phyloP scores from a whole-genome alignment of 495 filamentous ascomycete species.

The Copromyces sp. region DNA sequence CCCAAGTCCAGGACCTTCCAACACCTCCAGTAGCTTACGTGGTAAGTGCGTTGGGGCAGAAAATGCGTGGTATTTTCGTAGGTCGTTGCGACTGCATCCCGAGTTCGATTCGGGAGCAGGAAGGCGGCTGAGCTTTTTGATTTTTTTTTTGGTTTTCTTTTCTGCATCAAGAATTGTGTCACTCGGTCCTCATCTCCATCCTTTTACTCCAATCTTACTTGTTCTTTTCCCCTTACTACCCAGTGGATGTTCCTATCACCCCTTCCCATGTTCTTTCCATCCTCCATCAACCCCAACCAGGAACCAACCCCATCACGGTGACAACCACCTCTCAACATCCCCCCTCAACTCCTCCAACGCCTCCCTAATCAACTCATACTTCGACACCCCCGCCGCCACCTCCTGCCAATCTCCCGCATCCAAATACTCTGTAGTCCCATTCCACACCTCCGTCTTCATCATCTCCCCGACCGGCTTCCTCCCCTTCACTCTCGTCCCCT shows the following conservation, averaged over 20 bases:
- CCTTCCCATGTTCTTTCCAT: neutral
- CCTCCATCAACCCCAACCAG: neutral
- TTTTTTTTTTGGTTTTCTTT: neutral
- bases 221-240: neutral
- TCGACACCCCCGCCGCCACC: slow-evolving; percentile 6
- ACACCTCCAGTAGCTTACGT: neutral
- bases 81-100: neutral
- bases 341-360: slow-evolving; percentile 5
- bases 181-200: neutral
- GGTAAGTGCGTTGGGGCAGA: neutral
- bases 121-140: neutral
- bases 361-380: slow-evolving; percentile 12
- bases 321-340: neutral
- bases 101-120: neutral
- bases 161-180: neutral
- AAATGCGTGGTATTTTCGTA: neutral
- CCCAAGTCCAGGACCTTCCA: neutral
- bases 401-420: slow-evolving; percentile 14
- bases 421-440: neutral
- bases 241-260: neutral
- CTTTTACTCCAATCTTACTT: neutral
- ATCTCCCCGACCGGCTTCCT: slow-evolving; percentile 9
- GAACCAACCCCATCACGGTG: slow-evolving; percentile 1
- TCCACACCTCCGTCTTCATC: slow-evolving; percentile 1
- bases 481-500: slow-evolving; percentile 2